These are phyloP conservation scores for Umbellularia californica DNA, from an alignment of 164 flowering plant genomes.

Conservation along the genomic window DNA sequence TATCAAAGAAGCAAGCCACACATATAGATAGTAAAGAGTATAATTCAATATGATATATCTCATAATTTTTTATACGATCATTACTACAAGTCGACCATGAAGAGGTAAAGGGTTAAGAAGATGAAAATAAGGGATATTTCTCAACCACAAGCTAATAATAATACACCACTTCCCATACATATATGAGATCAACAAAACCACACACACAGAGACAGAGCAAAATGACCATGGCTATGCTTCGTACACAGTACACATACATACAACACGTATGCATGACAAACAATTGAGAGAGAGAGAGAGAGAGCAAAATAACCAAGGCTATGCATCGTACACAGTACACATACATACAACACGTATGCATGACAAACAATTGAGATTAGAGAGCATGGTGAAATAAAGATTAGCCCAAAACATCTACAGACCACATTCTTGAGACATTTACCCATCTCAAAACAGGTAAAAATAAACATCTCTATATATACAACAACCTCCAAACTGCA, in stretches of 20 bases:
- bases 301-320: neutral
- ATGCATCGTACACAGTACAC: neutral
- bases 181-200: neutral
- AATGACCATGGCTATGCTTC: neutral
- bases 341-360: neutral
- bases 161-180: neutral
- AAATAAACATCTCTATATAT: slow-evolving; percentile 45
- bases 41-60: no score
- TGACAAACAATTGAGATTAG: neutral
- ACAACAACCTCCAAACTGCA: slow-evolving; percentile 51
- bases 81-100: no score
- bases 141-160: no score
- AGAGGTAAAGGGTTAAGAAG: no score
- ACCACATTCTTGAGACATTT: slow-evolving; percentile 32
- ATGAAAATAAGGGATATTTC: no score
- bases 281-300: neutral
- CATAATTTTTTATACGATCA: no score
- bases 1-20: no score
- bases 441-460: slow-evolving; percentile 25
- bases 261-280: neutral
- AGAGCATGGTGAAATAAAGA: neutral
- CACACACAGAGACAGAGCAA: neutral
- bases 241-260: neutral
- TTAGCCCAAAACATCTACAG: slow-evolving; percentile 11
- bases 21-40: no score